These are phyloP conservation scores for Aspergillus funiculosus DNA, from an alignment of 495 filamentous ascomycete genomes.

Conservation along the genomic window DNA sequence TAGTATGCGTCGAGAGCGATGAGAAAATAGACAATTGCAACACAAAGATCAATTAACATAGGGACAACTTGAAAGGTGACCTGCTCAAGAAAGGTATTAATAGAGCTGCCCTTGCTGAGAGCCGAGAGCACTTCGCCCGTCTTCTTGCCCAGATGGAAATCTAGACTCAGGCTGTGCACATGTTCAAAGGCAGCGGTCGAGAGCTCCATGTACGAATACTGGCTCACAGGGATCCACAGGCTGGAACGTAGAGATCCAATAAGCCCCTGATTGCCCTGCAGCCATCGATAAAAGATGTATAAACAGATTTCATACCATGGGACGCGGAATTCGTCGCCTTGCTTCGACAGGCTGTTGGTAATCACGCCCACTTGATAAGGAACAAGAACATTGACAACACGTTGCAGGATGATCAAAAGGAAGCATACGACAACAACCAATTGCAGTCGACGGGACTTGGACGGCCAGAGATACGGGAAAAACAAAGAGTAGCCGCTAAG, in stretches of 20 bases:
- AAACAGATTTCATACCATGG: conserved; percentile 69
- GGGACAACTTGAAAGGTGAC: conserved; percentile 92
- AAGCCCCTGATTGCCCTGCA: conserved; percentile 83
- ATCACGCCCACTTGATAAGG: conserved; percentile 71
- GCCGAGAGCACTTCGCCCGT: conserved; percentile 94
- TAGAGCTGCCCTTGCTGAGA: conserved; percentile 88
- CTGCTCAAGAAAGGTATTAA: conserved; percentile 94
- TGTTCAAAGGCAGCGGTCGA: conserved; percentile 95
- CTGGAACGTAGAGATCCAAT: conserved; percentile 74
- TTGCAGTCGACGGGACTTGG: conserved; percentile 65
- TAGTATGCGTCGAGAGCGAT: conserved; percentile 79
- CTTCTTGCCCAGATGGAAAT: conserved; percentile 95
- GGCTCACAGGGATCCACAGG: conserved; percentile 91
- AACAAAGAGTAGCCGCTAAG: conserved; percentile 80
- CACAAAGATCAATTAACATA: conserved; percentile 83
- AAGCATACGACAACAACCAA: conserved; percentile 75
- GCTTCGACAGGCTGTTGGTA: conserved; percentile 55
- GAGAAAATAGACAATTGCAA: conserved; percentile 84
- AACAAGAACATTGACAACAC: conserved; percentile 73
- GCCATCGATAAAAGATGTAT: conserved; percentile 73
- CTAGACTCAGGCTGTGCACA: conserved; percentile 87
- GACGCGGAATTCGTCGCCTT: conserved; percentile 41
- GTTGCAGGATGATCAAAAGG: conserved; percentile 65
- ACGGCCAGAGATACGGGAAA: conserved; percentile 92
- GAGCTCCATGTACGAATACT: conserved; percentile 92